These are phyloP conservation scores for Metschnikowia anglica DNA, from an alignment of 805 yeast genomes.

Conservation along the genomic window DNA sequence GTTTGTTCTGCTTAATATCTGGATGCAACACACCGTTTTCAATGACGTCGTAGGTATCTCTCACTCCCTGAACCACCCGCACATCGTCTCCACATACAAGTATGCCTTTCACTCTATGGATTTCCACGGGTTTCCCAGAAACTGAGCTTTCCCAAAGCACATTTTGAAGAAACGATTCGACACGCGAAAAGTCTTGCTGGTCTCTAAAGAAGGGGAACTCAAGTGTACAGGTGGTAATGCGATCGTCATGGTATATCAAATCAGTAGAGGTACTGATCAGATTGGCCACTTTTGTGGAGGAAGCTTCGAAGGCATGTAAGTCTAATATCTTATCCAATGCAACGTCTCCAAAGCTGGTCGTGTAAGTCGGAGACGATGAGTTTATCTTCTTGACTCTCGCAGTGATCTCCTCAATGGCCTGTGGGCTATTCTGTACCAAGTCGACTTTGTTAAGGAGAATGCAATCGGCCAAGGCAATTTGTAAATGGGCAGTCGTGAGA, in stretches of 20 bases:
- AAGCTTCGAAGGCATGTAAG: conserved; percentile 68
- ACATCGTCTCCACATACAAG: conserved; percentile 44
- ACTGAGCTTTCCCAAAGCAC: conserved; percentile 69
- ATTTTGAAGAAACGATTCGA: conserved; percentile 66
- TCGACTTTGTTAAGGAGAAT: conserved; percentile 81
- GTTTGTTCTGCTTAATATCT: conserved; percentile 47
- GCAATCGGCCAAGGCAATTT: conserved; percentile 86
- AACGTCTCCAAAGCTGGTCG: conserved; percentile 74
- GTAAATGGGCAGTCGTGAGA: conserved; percentile 81
- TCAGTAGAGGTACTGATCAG: conserved; percentile 18
- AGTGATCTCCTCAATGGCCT: conserved; percentile 33
- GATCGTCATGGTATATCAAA: conserved; percentile 37
- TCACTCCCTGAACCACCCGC: conserved; percentile 83
- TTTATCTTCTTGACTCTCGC: conserved; percentile 56
- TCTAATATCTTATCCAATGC: conserved; percentile 67
- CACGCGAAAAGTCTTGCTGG: conserved; percentile 37
- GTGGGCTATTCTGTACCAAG: conserved; percentile 26
- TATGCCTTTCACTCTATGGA: conserved; percentile 83
- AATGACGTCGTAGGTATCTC: conserved; percentile 84
- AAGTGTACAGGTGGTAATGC: conserved; percentile 36
- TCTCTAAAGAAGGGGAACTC: conserved; percentile 46
- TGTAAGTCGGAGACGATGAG: conserved; percentile 60
- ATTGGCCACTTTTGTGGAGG: conserved; percentile 20
- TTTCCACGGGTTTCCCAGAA: conserved; percentile 50
- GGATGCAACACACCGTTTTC: conserved; percentile 42